Evolutionary conservation across 805 yeast species (phyloP).

Genomic region (Candida wancherniae): DNA sequence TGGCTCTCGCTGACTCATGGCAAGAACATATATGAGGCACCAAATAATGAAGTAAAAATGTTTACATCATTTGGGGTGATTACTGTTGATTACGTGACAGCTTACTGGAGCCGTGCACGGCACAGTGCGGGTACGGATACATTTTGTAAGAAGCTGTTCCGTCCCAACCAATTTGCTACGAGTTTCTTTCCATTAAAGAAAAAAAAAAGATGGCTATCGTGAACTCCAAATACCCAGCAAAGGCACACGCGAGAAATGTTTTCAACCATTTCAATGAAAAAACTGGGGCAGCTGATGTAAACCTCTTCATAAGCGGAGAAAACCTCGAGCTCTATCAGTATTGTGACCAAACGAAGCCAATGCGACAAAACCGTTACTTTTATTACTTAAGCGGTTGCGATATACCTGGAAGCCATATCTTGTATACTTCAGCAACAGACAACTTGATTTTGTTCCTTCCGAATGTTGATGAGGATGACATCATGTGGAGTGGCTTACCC

Average conservation of each 20-base stretch:
- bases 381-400: slow-evolving; percentile 81
- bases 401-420: slow-evolving; percentile 68
- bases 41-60: no score
- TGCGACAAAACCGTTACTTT: slow-evolving; percentile 90
- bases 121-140: no score
- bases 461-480: slow-evolving; percentile 77
- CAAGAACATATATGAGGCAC: no score
- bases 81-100: no score
- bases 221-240: slow-evolving; percentile 72
- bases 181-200: no score
- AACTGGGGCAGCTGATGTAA: slow-evolving; percentile 20
- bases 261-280: slow-evolving; percentile 31
- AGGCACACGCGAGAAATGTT: slow-evolving; percentile 61
- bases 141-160: no score
- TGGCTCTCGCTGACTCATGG: no score
- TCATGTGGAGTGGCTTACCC: slow-evolving; percentile 96
- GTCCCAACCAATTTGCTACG: no score
- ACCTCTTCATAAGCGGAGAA: slow-evolving; percentile 61
- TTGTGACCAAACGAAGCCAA: slow-evolving; percentile 71
- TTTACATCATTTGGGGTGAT: no score
- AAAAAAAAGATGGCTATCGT: no score
- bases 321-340: slow-evolving; percentile 57
- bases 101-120: no score
- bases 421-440: slow-evolving; percentile 51
- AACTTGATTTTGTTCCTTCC: slow-evolving; percentile 74